Percentiles rank a stretch among this genome's conserved stretches.
phyloP scores from a whole-genome alignment of 495 filamentous ascomycete species.

The Paragyromitra xinjiangensis region DNA sequence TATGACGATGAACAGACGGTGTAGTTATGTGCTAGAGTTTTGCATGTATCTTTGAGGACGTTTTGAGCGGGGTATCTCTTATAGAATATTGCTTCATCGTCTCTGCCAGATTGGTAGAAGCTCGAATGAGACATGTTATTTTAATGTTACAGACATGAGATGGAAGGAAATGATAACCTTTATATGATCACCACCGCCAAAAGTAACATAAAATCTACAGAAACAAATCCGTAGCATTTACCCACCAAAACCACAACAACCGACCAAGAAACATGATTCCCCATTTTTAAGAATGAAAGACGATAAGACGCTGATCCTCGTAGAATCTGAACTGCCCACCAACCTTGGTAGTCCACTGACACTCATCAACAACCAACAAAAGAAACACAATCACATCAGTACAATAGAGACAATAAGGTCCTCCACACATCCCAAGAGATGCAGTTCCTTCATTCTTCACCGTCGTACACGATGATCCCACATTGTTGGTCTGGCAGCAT shows the following conservation, averaged over 20 bases:
- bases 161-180: not conserved
- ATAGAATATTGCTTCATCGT: too few relatives aligned
- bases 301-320: not conserved
- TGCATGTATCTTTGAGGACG: too few relatives aligned
- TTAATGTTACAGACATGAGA: not conserved
- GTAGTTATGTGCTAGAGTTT: too few relatives aligned
- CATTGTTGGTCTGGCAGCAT: not conserved
- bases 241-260: not conserved
- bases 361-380: conserved; percentile 6
- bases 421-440: conserved; percentile 5
- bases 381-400: not conserved
- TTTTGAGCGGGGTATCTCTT: too few relatives aligned
- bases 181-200: not conserved
- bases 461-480: not conserved
- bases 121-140: too few relatives aligned
- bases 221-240: not conserved
- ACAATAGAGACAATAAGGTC: not conserved
- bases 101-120: too few relatives aligned
- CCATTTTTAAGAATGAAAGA: not conserved
- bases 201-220: too few relatives aligned
- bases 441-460: not conserved
- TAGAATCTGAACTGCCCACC: conserved; percentile 1
- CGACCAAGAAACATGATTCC: not conserved
- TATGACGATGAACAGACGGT: too few relatives aligned
- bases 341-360: not conserved